A percentile compares a stretch with the other conserved stretches of the same genome.
Evolutionary conservation across 495 filamentous ascomycete species (phyloP).

Genomic region (Penicillium robsamsonii): DNA sequence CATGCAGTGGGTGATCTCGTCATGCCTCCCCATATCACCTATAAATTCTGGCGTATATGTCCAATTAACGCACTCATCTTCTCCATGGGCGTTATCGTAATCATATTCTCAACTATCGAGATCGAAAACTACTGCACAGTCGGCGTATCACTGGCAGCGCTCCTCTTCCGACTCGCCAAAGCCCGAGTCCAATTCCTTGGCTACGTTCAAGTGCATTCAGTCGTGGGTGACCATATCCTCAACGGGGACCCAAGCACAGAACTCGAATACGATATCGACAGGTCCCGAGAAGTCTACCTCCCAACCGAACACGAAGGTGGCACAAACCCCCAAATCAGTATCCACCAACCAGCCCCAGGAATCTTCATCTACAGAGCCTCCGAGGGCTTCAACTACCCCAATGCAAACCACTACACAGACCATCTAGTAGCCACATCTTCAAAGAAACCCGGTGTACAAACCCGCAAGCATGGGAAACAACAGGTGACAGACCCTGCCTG

Average conservation of each 20-base stretch:
- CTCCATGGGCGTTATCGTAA: slow-evolving; percentile 88
- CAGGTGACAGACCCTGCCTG: slow-evolving; percentile 90
- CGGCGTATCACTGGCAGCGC: slow-evolving; percentile 62
- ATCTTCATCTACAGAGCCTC: slow-evolving; percentile 95
- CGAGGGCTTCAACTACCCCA: slow-evolving; percentile 93
- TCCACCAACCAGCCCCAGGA: slow-evolving; percentile 77
- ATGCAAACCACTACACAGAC: slow-evolving; percentile 83
- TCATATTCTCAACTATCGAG: slow-evolving; percentile 81
- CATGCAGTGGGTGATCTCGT: slow-evolving; percentile 93
- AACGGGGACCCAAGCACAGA: slow-evolving; percentile 34
- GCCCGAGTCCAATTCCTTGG: slow-evolving; percentile 83
- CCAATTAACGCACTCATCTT: slow-evolving; percentile 88
- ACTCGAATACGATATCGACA: slow-evolving; percentile 49
- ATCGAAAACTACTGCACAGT: slow-evolving; percentile 87
- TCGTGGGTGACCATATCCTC: slow-evolving; percentile 71
- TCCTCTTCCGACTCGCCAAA: slow-evolving; percentile 78
- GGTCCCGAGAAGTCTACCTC: slow-evolving; percentile 57
- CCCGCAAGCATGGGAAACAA: slow-evolving; percentile 53
- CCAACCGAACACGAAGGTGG: slow-evolving; percentile 81
- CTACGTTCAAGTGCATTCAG: slow-evolving; percentile 77
- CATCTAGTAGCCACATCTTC: slow-evolving; percentile 70
- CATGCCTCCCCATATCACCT: slow-evolving; percentile 83
- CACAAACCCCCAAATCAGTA: slow-evolving; percentile 76
- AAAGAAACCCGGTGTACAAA: slow-evolving; percentile 70
- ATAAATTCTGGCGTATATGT: slow-evolving; percentile 92